Conservation (phyloP, 2,329 filamentous ascomycete genomes). For the Fusarium vanettenii region DNA sequence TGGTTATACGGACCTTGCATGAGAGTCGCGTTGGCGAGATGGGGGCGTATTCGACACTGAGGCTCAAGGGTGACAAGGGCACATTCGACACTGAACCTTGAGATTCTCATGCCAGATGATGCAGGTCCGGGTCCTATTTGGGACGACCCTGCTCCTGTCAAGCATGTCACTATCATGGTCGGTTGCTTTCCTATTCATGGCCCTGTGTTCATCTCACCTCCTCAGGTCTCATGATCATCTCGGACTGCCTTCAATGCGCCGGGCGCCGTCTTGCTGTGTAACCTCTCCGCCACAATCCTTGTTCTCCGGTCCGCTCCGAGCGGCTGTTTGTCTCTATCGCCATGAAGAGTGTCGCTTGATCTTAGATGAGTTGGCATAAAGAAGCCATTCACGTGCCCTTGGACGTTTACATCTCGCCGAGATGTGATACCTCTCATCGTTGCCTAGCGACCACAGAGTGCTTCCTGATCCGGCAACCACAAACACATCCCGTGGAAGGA, state of each 20-base stretch:
- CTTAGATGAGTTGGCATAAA: not conserved
- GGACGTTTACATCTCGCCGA: not conserved
- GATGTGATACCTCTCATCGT: slow-evolving; percentile 20
- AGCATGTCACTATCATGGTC: not conserved
- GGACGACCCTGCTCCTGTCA: not conserved
- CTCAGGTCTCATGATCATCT: not conserved
- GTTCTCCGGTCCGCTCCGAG: too few species aligned
- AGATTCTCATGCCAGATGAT: not conserved
- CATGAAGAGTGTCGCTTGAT: not conserved
- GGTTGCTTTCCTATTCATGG: not conserved
- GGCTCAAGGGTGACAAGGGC: not conserved
- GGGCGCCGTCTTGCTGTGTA: not conserved
- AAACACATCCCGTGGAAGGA: not conserved
- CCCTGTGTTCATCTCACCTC: not conserved
- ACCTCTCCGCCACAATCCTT: not conserved
- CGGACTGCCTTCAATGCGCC: not conserved
- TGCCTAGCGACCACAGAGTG: slow-evolving; percentile 10
- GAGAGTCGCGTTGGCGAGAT: not conserved
- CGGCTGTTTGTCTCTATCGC: not conserved
- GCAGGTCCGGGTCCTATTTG: not conserved
- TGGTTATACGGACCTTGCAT: not conserved
- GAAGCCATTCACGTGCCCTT: not conserved
- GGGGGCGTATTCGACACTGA: not conserved
- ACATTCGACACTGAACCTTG: not conserved
- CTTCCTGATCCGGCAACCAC: slow-evolving; percentile 11